Percentiles rank a stretch among this genome's conserved stretches.
Evolutionary conservation across 345 rosid genomes (phyloP).

Genomic region (Melastoma malabathricum): DNA sequence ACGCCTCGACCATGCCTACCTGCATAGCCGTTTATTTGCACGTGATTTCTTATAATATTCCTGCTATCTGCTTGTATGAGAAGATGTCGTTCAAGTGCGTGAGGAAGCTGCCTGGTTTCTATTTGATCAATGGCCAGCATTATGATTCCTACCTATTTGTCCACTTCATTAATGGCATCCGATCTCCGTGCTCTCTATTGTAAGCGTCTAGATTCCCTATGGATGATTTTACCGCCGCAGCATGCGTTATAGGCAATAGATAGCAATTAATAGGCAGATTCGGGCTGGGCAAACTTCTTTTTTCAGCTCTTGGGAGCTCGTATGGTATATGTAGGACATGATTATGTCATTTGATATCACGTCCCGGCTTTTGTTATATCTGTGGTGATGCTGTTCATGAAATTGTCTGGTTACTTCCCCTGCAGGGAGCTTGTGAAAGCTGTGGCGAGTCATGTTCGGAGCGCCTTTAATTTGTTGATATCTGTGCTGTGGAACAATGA

Average conservation of each 20-base stretch:
- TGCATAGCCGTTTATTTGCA: constrained; percentile 90
- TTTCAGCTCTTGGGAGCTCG: too few relatives aligned
- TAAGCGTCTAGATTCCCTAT: constrained; percentile 27
- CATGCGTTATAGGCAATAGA: background rate
- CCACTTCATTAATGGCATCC: constrained; percentile 67
- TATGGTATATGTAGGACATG: too few relatives aligned
- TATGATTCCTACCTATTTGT: constrained; percentile 76
- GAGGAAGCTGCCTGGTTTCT: constrained; percentile 60
- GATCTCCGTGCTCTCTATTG: constrained; percentile 84
- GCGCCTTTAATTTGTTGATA: constrained; percentile 36
- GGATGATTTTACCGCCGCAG: constrained; percentile 3
- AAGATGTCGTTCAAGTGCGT: constrained; percentile 81
- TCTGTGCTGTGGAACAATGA: constrained; percentile 41
- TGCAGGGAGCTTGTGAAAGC: constrained; percentile 49
- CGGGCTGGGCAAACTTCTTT: too few relatives aligned
- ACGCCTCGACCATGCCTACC: constrained; percentile 46
- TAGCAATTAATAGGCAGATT: background rate
- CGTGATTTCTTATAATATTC: constrained; percentile 76
- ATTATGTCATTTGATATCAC: too few relatives aligned
- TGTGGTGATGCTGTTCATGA: background rate
- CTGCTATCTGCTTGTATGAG: constrained; percentile 75
- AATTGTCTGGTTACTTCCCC: background rate
- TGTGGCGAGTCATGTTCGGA: constrained; percentile 36
- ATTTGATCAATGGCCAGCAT: constrained; percentile 65
- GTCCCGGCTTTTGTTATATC: background rate